These are phyloP conservation scores for Cystobasidium slooffiae DNA, from an alignment of 1,284 basidiomycete genomes.

Conservation along the genomic window DNA sequence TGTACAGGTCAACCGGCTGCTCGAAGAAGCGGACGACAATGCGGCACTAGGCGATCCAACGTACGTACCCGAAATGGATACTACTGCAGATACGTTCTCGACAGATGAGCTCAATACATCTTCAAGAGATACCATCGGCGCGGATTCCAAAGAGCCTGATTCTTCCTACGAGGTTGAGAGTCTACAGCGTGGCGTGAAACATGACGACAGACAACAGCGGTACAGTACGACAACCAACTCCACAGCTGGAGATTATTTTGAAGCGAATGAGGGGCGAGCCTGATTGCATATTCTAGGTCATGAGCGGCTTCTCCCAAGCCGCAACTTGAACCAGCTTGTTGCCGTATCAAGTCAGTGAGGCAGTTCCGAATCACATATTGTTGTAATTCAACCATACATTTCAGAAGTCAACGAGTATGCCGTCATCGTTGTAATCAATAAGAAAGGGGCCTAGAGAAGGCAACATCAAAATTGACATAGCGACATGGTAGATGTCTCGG, in stretches of 20 bases:
- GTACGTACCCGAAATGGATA: slow-evolving; percentile 17
- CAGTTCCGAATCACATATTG: no score
- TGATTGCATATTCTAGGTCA: not conserved
- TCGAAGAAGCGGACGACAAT: slow-evolving; percentile 42
- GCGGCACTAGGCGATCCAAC: slow-evolving; percentile 21
- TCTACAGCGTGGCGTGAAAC: not conserved
- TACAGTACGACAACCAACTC: slow-evolving; percentile 4
- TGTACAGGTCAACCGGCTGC: slow-evolving; percentile 38
- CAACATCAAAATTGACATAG: no score
- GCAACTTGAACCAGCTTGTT: no score
- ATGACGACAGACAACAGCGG: not conserved
- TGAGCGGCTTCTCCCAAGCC: no score
- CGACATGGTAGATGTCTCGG: no score
- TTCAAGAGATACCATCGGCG: not conserved
- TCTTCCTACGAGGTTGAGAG: no score
- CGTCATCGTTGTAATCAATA: no score
- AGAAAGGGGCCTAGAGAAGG: no score
- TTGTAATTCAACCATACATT: no score
- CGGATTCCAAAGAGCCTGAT: not conserved
- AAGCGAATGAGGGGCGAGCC: slow-evolving; percentile 13
- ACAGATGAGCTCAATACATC: not conserved
- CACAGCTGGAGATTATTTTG: slow-evolving; percentile 18
- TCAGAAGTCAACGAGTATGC: no score
- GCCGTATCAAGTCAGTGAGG: no score
- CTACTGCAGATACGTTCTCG: not conserved